Conservation (phyloP, 106 monocot genomes). For the Dendrobium huoshanense region DNA sequence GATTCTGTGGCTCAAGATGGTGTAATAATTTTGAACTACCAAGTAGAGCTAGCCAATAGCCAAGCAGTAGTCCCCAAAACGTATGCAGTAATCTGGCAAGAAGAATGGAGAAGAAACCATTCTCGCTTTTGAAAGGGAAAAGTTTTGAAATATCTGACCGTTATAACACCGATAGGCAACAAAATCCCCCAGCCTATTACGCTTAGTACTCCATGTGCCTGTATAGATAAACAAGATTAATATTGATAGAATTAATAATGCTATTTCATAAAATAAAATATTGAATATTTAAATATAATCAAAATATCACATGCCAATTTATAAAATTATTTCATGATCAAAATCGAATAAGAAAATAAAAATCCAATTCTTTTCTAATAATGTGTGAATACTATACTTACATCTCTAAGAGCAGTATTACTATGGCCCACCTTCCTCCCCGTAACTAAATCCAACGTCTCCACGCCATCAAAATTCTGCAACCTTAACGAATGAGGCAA, state of each 20-base stretch:
- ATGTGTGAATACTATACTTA: not conserved
- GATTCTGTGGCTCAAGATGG: slow-evolving; percentile 11
- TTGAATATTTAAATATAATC: no score
- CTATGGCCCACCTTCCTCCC: not conserved
- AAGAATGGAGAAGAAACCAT: slow-evolving; percentile 8
- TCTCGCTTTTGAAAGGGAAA: not conserved
- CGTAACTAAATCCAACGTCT: slow-evolving; percentile 11
- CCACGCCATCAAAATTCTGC: slow-evolving; percentile 20
- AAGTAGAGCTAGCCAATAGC: slow-evolving; percentile 9
- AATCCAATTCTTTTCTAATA: not conserved
- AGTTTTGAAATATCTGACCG: slow-evolving; percentile 5
- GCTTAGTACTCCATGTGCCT: slow-evolving; percentile 26
- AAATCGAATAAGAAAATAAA: no score
- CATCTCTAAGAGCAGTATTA: not conserved
- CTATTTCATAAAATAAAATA: no score
- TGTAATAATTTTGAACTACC: not conserved
- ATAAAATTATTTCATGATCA: no score
- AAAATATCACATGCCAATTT: no score
- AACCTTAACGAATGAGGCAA: not conserved
- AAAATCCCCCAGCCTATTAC: slow-evolving; percentile 23
- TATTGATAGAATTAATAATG: no score
- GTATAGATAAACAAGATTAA: not conserved
- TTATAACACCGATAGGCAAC: slow-evolving; percentile 12
- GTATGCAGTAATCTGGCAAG: slow-evolving; percentile 7
- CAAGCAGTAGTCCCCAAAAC: slow-evolving; percentile 12